phyloP scores from a whole-genome alignment of 225 moss, liverwort and hornwort genomes.

The Physcomitrellopsis africana region DNA sequence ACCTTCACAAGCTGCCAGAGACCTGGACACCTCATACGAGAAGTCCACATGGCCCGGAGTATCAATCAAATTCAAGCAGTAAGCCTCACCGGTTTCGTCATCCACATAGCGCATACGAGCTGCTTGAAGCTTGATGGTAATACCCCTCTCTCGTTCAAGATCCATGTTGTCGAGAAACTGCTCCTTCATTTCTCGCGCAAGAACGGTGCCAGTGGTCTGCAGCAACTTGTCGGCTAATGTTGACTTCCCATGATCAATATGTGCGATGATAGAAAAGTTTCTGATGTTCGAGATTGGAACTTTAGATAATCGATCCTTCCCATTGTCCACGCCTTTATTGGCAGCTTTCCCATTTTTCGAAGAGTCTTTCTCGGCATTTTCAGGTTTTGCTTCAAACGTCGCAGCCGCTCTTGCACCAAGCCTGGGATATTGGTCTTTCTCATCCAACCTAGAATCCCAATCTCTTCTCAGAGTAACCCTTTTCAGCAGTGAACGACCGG shows the following conservation, averaged over 20 bases:
- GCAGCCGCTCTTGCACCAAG: conserved; percentile 48
- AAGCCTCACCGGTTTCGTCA: conserved; percentile 70
- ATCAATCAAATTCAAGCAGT: conserved; percentile 93
- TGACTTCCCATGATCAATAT: conserved; percentile 98
- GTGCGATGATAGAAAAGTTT: conserved; percentile 96
- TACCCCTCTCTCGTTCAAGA: conserved; percentile 94
- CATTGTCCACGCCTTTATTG: conserved; percentile 51
- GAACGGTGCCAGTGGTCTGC: conserved; percentile 90
- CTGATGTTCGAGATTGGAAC: conserved; percentile 86
- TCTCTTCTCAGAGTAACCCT: conserved; percentile 48
- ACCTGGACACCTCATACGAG: conserved; percentile 97
- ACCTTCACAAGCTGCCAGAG: conserved; percentile 96
- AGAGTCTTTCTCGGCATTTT: conserved; percentile 40
- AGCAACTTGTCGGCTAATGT: conserved; percentile 95
- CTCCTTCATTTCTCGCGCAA: conserved; percentile 95
- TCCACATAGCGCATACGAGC: conserved; percentile 93
- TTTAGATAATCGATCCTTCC: conserved; percentile 68
- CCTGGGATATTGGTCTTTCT: conserved; percentile 37
- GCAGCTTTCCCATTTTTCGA: conserved; percentile 38
- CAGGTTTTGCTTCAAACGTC: conserved; percentile 55
- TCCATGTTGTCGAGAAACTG: conserved; percentile 99
- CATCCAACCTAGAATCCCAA: conserved; percentile 56
- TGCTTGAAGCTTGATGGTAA: conserved; percentile 99
- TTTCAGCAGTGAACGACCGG: conserved; percentile 42
- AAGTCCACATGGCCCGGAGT: conserved; percentile 99